phyloP scores from a whole-genome alignment of 164 flowering plant species.

The Dillenia turbinata region DNA sequence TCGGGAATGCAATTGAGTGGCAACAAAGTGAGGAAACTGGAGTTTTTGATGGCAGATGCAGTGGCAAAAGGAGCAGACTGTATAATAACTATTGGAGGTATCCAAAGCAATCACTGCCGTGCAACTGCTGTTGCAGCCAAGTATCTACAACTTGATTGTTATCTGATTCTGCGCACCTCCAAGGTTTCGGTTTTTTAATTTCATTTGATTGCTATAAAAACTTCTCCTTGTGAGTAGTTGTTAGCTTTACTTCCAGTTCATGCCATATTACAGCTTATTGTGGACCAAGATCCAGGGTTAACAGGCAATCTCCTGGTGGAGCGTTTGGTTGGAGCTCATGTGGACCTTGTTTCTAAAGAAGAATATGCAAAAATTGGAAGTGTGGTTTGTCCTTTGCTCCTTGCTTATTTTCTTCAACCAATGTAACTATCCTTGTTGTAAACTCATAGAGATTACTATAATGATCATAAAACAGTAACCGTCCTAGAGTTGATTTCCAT shows the following conservation, averaged over 20 bases:
- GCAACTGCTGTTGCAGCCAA: conserved; percentile 97
- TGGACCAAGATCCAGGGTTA: conserved; percentile 89
- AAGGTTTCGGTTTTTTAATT: conserved; percentile 40
- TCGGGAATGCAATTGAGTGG: conserved; percentile 98
- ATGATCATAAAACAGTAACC: too few species aligned
- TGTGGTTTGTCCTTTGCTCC: conserved; percentile 42
- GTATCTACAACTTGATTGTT: conserved; percentile 79
- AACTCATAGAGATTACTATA: too few species aligned
- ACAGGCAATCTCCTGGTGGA: conserved; percentile 93
- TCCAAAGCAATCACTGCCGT: conserved; percentile 98
- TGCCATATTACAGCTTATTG: conserved; percentile 48
- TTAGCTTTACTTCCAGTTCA: background rate
- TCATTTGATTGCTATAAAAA: conserved; percentile 2
- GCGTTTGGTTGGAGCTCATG: conserved; percentile 86
- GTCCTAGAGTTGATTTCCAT: too few species aligned
- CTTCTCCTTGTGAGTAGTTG: too few species aligned
- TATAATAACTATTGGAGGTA: conserved; percentile 87
- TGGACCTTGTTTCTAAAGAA: conserved; percentile 91
- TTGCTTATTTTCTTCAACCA: background rate
- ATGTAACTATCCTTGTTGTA: conserved; percentile 1
- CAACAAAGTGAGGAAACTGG: conserved; percentile 92
- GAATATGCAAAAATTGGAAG: conserved; percentile 83
- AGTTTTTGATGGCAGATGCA: conserved; percentile 95
- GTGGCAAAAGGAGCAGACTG: conserved; percentile 84
- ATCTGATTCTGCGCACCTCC: conserved; percentile 82